Conservation (phyloP, 768 basidiomycete species). For the Cystobasidium ongulense region DNA sequence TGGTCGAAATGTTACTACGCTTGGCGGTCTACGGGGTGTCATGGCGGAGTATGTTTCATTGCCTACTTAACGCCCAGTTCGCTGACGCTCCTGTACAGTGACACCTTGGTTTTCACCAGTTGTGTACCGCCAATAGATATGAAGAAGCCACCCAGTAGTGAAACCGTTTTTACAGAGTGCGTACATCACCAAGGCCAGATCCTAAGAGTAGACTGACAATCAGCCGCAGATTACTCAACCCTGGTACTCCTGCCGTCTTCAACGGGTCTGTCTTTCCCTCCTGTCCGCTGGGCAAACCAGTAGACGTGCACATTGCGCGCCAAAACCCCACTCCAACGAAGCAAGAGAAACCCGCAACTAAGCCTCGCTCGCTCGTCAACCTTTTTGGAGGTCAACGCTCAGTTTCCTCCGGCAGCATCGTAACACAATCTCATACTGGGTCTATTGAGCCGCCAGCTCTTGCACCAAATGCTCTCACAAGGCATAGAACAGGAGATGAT, state of each 20-base stretch:
- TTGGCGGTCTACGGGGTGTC: conserved; percentile 73
- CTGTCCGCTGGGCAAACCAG: background rate
- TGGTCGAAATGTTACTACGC: conserved; percentile 55
- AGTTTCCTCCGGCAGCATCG: conserved; percentile 32
- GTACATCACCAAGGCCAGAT: background rate
- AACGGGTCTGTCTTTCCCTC: background rate
- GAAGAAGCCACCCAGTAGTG: conserved; percentile 15
- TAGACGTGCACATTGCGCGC: conserved; percentile 10
- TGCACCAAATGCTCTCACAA: background rate
- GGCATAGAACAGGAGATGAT: background rate
- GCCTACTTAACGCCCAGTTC: background rate
- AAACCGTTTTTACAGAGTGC: background rate
- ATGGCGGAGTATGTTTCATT: conserved; percentile 53
- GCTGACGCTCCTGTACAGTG: background rate
- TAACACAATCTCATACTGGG: conserved; percentile 49
- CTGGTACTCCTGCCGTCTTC: conserved; percentile 3
- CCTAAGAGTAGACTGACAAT: background rate
- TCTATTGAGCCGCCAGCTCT: background rate
- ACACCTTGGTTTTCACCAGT: conserved; percentile 22
- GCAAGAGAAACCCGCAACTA: background rate
- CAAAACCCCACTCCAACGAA: background rate
- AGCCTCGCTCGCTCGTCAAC: conserved; percentile 51
- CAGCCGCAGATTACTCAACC: background rate
- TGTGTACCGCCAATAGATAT: conserved; percentile 30
- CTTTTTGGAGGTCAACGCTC: conserved; percentile 23